phyloP scores from a whole-genome alignment of 352 stramenopile species.

The Globisporangium irregulare region DNA sequence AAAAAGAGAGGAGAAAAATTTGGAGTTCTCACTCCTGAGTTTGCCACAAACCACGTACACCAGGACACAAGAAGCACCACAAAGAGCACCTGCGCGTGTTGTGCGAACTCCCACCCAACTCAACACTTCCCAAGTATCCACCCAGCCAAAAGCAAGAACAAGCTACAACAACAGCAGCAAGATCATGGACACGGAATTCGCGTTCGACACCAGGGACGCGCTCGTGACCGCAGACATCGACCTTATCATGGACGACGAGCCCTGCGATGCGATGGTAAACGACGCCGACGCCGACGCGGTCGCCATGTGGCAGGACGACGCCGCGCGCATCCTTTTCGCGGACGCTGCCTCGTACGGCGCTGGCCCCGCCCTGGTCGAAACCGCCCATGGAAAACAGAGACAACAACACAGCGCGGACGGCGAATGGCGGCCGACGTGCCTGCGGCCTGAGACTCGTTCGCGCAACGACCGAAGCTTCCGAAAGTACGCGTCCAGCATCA shows the following conservation, averaged over 20 bases:
- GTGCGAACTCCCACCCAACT: not conserved
- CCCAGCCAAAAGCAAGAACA: not conserved
- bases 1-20: not conserved
- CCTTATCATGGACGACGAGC: slow-evolving; percentile 19
- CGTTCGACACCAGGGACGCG: slow-evolving; percentile 11
- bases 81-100: slow-evolving; percentile 5
- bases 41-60: not conserved
- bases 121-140: slow-evolving; percentile 6
- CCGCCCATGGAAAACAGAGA: not conserved
- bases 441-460: not conserved
- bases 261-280: not conserved
- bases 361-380: not conserved
- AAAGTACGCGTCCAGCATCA: not conserved
- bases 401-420: not conserved
- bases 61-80: not conserved
- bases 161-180: not conserved
- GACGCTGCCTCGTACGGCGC: not conserved
- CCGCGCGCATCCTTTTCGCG: slow-evolving; percentile 14
- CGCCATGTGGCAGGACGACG: slow-evolving; percentile 13
- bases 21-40: slow-evolving; percentile 6
- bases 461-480: not conserved
- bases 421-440: not conserved
- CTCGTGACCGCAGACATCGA: slow-evolving; percentile 17
- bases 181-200: slow-evolving; percentile 6
- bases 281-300: not conserved